These are phyloP conservation scores for Amphibolis antarctica DNA, from an alignment of 106 monocot species.

Conservation along the genomic window DNA sequence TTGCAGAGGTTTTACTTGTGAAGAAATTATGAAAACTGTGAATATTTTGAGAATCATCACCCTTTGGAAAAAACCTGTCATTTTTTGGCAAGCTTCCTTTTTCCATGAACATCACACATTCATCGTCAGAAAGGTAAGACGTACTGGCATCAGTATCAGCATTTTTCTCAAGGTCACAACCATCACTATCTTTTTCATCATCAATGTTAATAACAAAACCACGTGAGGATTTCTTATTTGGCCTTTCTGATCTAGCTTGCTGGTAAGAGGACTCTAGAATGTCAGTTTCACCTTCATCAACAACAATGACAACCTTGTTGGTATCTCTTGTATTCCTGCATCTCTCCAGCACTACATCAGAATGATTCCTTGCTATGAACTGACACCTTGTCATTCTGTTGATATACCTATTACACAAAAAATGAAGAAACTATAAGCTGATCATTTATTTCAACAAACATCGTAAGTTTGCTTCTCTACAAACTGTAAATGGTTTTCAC, in stretches of 20 bases:
- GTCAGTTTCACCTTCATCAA: slow-evolving; percentile 32
- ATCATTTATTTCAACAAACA: neutral
- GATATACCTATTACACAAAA: neutral
- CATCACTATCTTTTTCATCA: slow-evolving; percentile 32
- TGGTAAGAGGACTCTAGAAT: slow-evolving; percentile 19
- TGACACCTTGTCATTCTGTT: slow-evolving; percentile 53
- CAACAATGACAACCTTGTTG: slow-evolving; percentile 40
- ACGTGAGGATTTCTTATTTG: slow-evolving; percentile 13
- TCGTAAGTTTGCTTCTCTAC: neutral
- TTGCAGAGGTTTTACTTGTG: neutral
- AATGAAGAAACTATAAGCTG: neutral
- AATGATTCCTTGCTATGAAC: slow-evolving; percentile 22
- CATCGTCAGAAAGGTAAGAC: slow-evolving; percentile 1
- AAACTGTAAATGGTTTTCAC: neutral
- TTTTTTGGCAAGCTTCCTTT: slow-evolving; percentile 1
- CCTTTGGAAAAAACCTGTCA: neutral
- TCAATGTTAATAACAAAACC: slow-evolving; percentile 56
- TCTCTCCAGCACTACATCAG: slow-evolving; percentile 27
- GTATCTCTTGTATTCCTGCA: slow-evolving; percentile 31
- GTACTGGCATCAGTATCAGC: neutral
- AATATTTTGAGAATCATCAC: slow-evolving; percentile 29
- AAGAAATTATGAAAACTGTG: slow-evolving; percentile 33
- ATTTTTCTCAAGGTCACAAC: slow-evolving; percentile 12
- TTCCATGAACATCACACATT: slow-evolving; percentile 11
- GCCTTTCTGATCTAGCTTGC: slow-evolving; percentile 8